These are phyloP conservation scores for Glonium stellatum DNA, from an alignment of 495 filamentous ascomycete species.

Conservation along the genomic window DNA sequence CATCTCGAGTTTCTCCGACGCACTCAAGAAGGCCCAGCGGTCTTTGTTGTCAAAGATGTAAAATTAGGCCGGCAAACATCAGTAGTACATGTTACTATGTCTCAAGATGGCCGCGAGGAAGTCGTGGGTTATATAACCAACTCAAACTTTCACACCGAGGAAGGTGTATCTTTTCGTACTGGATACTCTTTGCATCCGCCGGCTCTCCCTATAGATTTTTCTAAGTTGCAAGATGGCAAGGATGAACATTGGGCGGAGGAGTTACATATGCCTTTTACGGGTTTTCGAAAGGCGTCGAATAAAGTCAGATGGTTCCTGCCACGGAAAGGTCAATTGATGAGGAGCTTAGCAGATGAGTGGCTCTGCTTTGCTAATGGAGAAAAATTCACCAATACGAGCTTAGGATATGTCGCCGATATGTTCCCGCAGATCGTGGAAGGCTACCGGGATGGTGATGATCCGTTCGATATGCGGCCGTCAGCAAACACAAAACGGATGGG, in stretches of 20 bases:
- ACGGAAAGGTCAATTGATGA: slow-evolving; percentile 38
- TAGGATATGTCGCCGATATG: slow-evolving; percentile 58
- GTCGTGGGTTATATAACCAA: slow-evolving; percentile 66
- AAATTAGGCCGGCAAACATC: slow-evolving; percentile 68
- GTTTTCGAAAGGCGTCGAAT: slow-evolving; percentile 48
- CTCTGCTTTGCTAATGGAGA: slow-evolving; percentile 43
- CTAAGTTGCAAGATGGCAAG: slow-evolving; percentile 32
- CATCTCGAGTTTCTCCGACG: slow-evolving; percentile 69
- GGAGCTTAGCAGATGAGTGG: slow-evolving; percentile 58
- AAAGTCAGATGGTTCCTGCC: slow-evolving; percentile 54
- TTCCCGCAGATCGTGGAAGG: slow-evolving; percentile 54
- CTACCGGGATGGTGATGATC: slow-evolving; percentile 14
- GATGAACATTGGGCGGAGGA: slow-evolving; percentile 43
- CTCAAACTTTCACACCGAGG: slow-evolving; percentile 51
- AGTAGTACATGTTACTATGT: slow-evolving; percentile 61
- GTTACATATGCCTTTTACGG: slow-evolving; percentile 37
- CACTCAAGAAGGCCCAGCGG: slow-evolving; percentile 55
- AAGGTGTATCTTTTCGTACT: slow-evolving; percentile 51
- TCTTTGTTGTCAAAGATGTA: slow-evolving; percentile 58
- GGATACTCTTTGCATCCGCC: slow-evolving; percentile 45
- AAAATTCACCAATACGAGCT: slow-evolving; percentile 36
- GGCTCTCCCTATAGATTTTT: slow-evolving; percentile 42
- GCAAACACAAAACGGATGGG: slow-evolving; percentile 21
- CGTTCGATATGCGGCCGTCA: too few species aligned
- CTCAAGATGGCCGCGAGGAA: slow-evolving; percentile 50